Evolutionary conservation across 495 filamentous ascomycete genomes (phyloP), one percentile per base, ranked within the genome.

Genomic region (Parachaetomium inaequale): DNA sequence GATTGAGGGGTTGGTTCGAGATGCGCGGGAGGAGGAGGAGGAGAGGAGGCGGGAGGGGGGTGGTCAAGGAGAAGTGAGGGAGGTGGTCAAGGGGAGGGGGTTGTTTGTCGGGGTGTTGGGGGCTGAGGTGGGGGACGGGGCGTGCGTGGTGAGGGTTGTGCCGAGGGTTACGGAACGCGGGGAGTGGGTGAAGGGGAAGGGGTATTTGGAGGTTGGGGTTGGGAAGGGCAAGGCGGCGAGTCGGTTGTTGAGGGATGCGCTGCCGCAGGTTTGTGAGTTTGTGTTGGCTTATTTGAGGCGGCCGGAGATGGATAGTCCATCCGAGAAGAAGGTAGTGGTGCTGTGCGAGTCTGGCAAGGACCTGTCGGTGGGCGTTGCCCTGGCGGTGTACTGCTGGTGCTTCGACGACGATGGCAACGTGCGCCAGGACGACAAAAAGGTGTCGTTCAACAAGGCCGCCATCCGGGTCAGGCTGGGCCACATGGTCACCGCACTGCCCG

Each of bases 381-480:
- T 62, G 0, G 77, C 78, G 31, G 66, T 81, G 7, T 68, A 69
- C 52, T 82, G 79, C 59, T 77, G 71, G 59, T 66, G 71, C 31
- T 75, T 79, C 51, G 75, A 76, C 61, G 66, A 65, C 15, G 62
- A 66, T 8, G 78, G 76, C 7, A 68, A 61, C 3, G 38, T 73
- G 25, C 58, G 58, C 15, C 46, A 66, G 11, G 61, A 63, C n/a
- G 53, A 17, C 28, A 55, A 60, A 3, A 21, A 63, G 63, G 67
- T 73, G 40, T 61, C 72, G 5, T 81, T 91, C 46, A 83, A 84
- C 72, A 97, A 98, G 72, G 77, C 78, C n/a, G 79, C 87, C 51
- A 90, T 97, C 67, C 83, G 88, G 56, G 84, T 87, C 55, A 81
- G 87, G 56, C 79, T 96, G 17, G 87, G 88, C 8, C 89, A 87